phyloP scores from a whole-genome alignment of 23 red algal genomes.

The Gracilaria domingensis region DNA sequence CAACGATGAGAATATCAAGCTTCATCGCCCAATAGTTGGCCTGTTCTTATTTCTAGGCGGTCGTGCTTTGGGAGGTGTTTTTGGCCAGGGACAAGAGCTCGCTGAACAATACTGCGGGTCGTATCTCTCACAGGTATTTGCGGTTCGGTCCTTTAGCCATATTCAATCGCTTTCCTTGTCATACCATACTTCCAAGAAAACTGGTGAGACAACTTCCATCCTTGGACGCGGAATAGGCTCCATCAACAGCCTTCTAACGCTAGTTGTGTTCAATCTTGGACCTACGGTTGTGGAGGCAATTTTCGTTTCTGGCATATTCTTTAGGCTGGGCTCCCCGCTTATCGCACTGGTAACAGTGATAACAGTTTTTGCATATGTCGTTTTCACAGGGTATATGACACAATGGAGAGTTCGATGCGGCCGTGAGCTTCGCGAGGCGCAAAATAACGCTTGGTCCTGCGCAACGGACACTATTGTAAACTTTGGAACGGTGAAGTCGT shows the following conservation, averaged over 20 bases:
- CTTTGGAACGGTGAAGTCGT: conserved; percentile 90
- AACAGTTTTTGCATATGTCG: conserved; percentile 46
- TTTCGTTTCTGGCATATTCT: conserved; percentile 84
- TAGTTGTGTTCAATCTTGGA: conserved; percentile 79
- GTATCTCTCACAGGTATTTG: conserved; percentile 66
- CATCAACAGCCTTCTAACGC: conserved; percentile 64
- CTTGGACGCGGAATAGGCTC: conserved; percentile 92
- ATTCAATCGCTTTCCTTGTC: conserved; percentile 74
- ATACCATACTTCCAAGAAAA: conserved; percentile 77
- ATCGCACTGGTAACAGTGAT: conserved; percentile 54
- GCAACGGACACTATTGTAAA: conserved; percentile 83
- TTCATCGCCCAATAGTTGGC: conserved; percentile 38
- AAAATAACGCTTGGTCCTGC: conserved; percentile 62
- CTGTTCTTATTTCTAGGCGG: conserved; percentile 39
- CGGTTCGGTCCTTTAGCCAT: conserved; percentile 67
- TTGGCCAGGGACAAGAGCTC: conserved; percentile 56
- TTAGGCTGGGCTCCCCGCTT: conserved; percentile 55
- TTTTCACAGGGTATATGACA: conserved; percentile 58
- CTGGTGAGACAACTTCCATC: conserved; percentile 77
- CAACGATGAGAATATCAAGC: not conserved
- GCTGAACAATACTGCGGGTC: conserved; percentile 58
- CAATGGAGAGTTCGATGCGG: conserved; percentile 66
- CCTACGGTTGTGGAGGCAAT: conserved; percentile 87
- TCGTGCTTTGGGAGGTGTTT: conserved; percentile 35
- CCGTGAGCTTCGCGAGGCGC: conserved; percentile 59